Evolutionary conservation across 2,329 filamentous ascomycete genomes (phyloP).

Genomic region (Chaetomiaceae sp.): DNA sequence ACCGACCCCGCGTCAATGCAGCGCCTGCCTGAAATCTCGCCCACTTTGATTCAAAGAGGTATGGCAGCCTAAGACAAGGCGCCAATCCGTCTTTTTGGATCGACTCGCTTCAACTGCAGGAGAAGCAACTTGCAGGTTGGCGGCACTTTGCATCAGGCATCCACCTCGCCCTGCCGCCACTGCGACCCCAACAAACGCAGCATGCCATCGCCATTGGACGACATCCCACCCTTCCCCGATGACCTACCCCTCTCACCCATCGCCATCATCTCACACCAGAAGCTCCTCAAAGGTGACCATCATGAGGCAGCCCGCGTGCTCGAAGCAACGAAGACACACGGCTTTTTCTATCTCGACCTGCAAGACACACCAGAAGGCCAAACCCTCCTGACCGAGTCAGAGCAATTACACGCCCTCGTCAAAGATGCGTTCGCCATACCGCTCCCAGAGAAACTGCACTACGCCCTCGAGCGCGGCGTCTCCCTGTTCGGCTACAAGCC

Average conservation of each 20-base stretch:
- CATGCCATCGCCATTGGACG: background rate
- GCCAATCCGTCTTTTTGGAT: background rate
- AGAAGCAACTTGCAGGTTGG: background rate
- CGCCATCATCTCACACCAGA: constrained; percentile 3
- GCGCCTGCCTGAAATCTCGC: constrained; percentile 3
- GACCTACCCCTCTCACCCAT: constrained; percentile 12
- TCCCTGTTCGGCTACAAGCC: constrained; percentile 33
- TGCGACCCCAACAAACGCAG: background rate
- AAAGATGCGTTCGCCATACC: constrained; percentile 29
- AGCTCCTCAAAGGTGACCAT: constrained; percentile 2
- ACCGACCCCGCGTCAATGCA: background rate
- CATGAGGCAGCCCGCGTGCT: constrained; percentile 10
- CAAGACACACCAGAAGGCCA: constrained; percentile 7
- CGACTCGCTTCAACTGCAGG: background rate
- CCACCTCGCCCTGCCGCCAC: background rate
- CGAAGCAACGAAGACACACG: constrained; percentile 7
- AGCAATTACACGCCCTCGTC: constrained; percentile 15
- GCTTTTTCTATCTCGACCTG: constrained; percentile 14
- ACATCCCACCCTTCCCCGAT: constrained; percentile 14
- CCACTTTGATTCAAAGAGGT: background rate
- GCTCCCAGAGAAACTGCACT: constrained; percentile 28
- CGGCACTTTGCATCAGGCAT: background rate
- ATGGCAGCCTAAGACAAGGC: background rate
- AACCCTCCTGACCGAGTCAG: constrained; percentile 2
- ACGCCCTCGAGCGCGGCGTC: constrained; percentile 22